Evolutionary conservation across 108 stramenopile genomes (phyloP).

Genomic region (Skeletonema grethae): DNA sequence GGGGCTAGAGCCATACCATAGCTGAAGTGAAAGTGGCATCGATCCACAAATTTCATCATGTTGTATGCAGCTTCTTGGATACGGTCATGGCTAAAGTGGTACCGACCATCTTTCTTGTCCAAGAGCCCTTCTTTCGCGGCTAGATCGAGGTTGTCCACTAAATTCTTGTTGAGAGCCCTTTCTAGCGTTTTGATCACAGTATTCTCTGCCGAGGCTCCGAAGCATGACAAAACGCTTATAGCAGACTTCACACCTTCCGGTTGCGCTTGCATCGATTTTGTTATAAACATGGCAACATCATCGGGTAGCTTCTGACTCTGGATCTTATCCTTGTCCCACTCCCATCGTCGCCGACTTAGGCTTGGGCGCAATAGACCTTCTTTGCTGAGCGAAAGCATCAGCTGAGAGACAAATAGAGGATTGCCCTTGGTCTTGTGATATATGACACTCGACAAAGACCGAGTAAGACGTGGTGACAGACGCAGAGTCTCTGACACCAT

Average conservation of each 20-base stretch:
- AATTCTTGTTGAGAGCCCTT: background rate
- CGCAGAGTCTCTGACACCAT: slow-evolving; percentile 12
- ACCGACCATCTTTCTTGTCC: background rate
- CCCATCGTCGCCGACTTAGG: slow-evolving; percentile 12
- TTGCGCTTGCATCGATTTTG: background rate
- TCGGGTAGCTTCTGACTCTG: slow-evolving; percentile 11
- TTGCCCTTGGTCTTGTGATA: slow-evolving; percentile 27
- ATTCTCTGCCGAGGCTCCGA: slow-evolving; percentile 7
- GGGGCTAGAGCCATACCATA: slow-evolving; percentile 11
- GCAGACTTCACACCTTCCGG: background rate
- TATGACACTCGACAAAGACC: slow-evolving; percentile 13
- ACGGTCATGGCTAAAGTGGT: background rate
- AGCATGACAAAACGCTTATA: slow-evolving; percentile 1
- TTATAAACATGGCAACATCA: slow-evolving; percentile 7
- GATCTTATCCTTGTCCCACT: slow-evolving; percentile 30
- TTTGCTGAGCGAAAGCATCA: slow-evolving; percentile 9
- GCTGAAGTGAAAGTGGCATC: background rate
- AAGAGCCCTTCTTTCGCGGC: slow-evolving; percentile 13
- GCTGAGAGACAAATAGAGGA: slow-evolving; percentile 11
- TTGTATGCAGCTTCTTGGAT: slow-evolving; percentile 8
- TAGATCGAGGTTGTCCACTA: slow-evolving; percentile 1
- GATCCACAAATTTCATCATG: background rate
- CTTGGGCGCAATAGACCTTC: slow-evolving; percentile 14
- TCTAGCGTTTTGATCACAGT: slow-evolving; percentile 11
- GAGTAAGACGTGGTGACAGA: slow-evolving; percentile 11